Conservation (phyloP, 2,329 filamentous ascomycete genomes). For the Pezicula neosporulosa region DNA sequence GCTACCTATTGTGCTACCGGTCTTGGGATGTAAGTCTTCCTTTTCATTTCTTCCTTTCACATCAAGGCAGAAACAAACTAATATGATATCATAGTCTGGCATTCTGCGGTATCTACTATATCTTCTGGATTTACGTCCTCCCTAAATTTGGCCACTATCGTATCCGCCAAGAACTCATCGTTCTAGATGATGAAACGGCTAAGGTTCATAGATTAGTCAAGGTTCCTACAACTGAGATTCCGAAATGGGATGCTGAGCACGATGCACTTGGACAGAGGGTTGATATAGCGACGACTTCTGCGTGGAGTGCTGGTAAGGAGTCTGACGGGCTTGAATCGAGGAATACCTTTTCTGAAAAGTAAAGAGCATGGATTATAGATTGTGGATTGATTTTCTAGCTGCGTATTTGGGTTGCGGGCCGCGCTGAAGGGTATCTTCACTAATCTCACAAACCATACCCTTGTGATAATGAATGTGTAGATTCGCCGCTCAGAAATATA, state of each 20-base stretch:
- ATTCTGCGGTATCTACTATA: conserved; percentile 34
- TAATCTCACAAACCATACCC: too few species aligned
- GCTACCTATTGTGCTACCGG: conserved; percentile 65
- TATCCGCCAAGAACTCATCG: conserved; percentile 51
- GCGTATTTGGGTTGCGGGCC: too few species aligned
- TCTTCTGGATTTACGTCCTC: conserved; percentile 53
- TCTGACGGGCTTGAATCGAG: too few species aligned
- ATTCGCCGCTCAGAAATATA: too few species aligned
- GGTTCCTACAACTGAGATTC: conserved; percentile 46
- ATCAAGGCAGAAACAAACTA: neutral
- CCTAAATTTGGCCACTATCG: conserved; percentile 50
- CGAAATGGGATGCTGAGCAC: conserved; percentile 55
- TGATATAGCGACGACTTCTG: too few species aligned
- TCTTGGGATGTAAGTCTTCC: conserved; percentile 56
- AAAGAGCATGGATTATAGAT: too few species aligned
- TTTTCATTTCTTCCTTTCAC: neutral
- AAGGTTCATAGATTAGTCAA: conserved; percentile 47
- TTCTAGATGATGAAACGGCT: conserved; percentile 41
- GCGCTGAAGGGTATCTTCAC: too few species aligned
- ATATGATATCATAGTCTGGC: neutral
- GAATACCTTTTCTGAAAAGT: too few species aligned
- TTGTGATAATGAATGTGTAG: too few species aligned
- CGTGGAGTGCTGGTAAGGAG: too few species aligned
- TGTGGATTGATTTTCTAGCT: too few species aligned
- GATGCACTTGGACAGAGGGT: conserved; percentile 33